phyloP scores from a whole-genome alignment of 179 eudicot genomes.

The Beta lomatogona region DNA sequence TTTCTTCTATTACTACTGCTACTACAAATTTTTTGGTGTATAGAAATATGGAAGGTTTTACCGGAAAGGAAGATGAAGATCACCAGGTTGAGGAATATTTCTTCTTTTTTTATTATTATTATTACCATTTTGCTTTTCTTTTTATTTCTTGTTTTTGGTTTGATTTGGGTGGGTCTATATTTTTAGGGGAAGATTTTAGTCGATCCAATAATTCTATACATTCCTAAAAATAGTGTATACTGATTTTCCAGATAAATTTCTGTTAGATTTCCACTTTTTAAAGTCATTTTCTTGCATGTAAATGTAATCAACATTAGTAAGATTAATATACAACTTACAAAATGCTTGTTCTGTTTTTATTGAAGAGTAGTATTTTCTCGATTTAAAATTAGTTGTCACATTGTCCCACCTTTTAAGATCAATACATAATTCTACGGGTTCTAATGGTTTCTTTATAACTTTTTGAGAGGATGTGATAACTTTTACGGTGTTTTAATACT shows the following conservation, averaged over 20 bases:
- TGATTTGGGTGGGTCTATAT: neutral
- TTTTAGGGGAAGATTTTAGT: neutral
- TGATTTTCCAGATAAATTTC: neutral
- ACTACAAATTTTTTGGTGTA: constrained; percentile 21
- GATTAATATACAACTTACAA: no score
- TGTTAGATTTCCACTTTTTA: neutral
- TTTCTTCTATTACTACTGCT: neutral
- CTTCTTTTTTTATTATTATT: neutral
- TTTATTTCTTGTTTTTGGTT: no score
- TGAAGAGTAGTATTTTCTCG: neutral
- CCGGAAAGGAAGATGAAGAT: neutral
- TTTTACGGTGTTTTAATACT: no score
- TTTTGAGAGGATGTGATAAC: no score
- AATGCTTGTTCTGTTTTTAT: neutral
- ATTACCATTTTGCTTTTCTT: neutral
- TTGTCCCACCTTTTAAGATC: no score
- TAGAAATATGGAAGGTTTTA: neutral
- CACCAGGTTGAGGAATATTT: neutral
- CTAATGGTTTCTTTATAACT: no score
- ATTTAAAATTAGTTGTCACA: no score
- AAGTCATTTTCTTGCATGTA: no score
- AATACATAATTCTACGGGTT: no score
- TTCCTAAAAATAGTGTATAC: neutral
- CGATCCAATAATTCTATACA: neutral
- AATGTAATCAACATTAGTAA: neutral